These are phyloP conservation scores for Oehlia diaphana DNA, from an alignment of 192 early-diverging fungal species.

Conservation along the genomic window DNA sequence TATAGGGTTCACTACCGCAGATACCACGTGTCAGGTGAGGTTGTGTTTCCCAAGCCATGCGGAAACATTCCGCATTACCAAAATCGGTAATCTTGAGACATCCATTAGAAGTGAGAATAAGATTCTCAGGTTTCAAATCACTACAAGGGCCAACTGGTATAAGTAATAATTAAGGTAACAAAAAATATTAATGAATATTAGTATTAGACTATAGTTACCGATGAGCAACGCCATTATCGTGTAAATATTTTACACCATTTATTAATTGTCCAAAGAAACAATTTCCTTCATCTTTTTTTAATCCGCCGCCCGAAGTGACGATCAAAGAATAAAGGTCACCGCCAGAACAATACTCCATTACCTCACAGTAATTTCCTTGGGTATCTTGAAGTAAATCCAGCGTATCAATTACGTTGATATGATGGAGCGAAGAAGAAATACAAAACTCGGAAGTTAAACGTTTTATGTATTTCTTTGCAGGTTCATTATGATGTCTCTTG, in stretches of 20 bases:
- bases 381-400: slow-evolving; percentile 73
- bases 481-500: slow-evolving; percentile 62
- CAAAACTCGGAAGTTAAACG: slow-evolving; percentile 75
- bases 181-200: background rate
- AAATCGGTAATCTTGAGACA: slow-evolving; percentile 87
- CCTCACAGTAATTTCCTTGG: slow-evolving; percentile 62
- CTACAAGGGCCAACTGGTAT: slow-evolving; percentile 16
- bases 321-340: slow-evolving; percentile 79
- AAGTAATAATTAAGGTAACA: background rate
- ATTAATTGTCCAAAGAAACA: slow-evolving; percentile 81
- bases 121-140: slow-evolving; percentile 89
- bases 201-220: slow-evolving; percentile 38
- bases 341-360: slow-evolving; percentile 85
- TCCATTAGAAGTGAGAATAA: slow-evolving; percentile 63
- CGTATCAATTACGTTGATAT: slow-evolving; percentile 77
- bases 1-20: slow-evolving; percentile 82
- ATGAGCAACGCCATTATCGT: slow-evolving; percentile 78
- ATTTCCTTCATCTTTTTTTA: slow-evolving; percentile 51
- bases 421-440: slow-evolving; percentile 74
- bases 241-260: slow-evolving; percentile 74
- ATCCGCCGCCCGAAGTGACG: slow-evolving; percentile 53
- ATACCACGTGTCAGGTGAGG: slow-evolving; percentile 62
- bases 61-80: slow-evolving; percentile 78
- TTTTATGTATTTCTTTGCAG: slow-evolving; percentile 51
- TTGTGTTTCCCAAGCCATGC: slow-evolving; percentile 66